Conservation (phyloP, 2,329 filamentous ascomycete species). For the Rutstroemia sp. region DNA sequence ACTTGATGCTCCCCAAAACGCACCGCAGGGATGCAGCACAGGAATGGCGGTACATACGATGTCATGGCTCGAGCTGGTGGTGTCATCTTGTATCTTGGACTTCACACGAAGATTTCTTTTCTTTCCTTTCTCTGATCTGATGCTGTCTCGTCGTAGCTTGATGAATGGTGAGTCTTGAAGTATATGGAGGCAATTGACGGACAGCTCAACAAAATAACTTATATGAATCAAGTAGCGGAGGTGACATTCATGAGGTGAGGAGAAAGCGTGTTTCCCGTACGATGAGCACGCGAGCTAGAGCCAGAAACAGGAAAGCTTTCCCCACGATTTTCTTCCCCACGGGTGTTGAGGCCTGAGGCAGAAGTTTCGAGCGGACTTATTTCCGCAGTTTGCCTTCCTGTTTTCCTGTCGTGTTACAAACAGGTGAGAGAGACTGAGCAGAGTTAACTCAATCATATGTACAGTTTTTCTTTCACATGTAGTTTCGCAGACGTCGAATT, state of each 20-base stretch:
- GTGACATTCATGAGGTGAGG: background rate
- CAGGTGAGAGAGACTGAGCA: no score
- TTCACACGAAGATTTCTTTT: background rate
- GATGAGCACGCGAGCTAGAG: conserved; percentile 1
- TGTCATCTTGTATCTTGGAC: background rate
- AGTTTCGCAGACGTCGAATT: no score
- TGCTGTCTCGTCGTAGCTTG: background rate
- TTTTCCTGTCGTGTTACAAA: no score
- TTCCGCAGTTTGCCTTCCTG: background rate
- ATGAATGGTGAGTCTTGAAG: background rate
- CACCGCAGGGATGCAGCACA: no score
- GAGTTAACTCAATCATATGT: no score
- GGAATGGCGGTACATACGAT: conserved; percentile 1
- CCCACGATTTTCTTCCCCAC: background rate
- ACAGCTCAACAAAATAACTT: background rate
- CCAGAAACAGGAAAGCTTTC: background rate
- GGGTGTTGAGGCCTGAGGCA: background rate
- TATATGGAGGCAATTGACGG: background rate
- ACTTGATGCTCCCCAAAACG: background rate
- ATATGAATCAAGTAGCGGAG: background rate
- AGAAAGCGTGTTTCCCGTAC: background rate
- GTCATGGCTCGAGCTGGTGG: conserved; percentile 7
- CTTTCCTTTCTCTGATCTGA: background rate
- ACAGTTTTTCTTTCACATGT: no score
- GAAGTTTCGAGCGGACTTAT: background rate